Evolutionary conservation across 208 protist genomes (phyloP), one percentile per base, ranked within the genome.

Genomic region (Strigomonas culicis): DNA sequence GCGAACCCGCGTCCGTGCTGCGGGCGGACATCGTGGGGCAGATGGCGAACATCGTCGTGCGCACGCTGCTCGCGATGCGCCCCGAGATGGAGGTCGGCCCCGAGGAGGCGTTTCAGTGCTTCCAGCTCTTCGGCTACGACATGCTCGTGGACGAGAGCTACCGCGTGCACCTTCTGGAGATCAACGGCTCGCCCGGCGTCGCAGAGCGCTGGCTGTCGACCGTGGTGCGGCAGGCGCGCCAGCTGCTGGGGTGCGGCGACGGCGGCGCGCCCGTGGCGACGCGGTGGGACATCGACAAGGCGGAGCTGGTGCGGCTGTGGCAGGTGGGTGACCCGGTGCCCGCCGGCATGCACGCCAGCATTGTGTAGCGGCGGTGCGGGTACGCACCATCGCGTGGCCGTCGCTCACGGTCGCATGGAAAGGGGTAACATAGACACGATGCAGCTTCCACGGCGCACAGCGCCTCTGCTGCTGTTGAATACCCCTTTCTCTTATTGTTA

Each of bases 81-180:
- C 68, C 72, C 24, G 59, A 72, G 55, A 66, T 93, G 44, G 64
- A 80, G 44, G 74, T 89, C 24, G 52, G 72, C 4, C 36, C 60
- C 4, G 74, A 82, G 15, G 86, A 90, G 50, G 68, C 79, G 21
- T 93, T 86, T 70, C 55, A 66, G 13, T 91, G 86, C 56, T 97
- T 97, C 57, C 93, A 97, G 61, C 74, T 97, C 0, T 93, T 96
- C 41, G 93, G 93, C 31, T 97, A 94, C 63, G 93, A 97, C 66
- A 41, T 97, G 47, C 79, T 97, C 13, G 64, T 97, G 8, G 85
- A 91, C 28, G 88, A 85, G 13, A 75, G 80, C 22, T 58, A 92
- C 31, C 63, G 66, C 28, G 84, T 97, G 17, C 63, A 71, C 53
- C 73, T 97, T 50, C 77, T 95, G 27, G 90, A 96, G 87, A 93